Base-by-base conservation (phyloP, 139 green algal genomes). In the Pedinophyceae sp. region DNA sequence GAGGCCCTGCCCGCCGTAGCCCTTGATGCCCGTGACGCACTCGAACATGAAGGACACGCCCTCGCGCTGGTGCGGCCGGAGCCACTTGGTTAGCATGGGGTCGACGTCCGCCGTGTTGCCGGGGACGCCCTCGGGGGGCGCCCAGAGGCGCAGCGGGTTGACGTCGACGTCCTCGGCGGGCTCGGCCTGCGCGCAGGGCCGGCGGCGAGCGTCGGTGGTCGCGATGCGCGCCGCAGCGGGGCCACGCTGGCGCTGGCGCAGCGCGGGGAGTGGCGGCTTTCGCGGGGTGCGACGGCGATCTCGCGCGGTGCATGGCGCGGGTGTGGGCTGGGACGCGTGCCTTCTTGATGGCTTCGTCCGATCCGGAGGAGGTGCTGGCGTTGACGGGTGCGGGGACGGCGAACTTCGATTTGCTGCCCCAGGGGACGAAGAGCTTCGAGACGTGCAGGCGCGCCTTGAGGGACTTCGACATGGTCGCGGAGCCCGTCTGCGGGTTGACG, bases 41-140 rank as follows among this genome's bases (percentile, higher is more conserved):
- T 99, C 91, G 71, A 97, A 99, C 86, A 99, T 95, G 70, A 99
- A 99, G 62, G 83, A 61, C 30, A 98, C 82, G 3, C 92, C 92
- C 64, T 99, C 90, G 1, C 91, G 65, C 74, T 97, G 88, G 62
- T 97, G 88, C 15, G 82, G 79, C 20, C 88, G 70, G 60, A 97
- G 73, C 62, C 73, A 97, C 20, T 71, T 66, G 0, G 78, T 82
- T 27, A 97, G 67, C 82, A 89, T 91, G 55, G 61, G 51, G 64
- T 94, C 88, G 30, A 97, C 86, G 3, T 55, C 43, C 15, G 90
- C 64, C 17, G 48, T 24, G 30, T 41, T 28, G 18, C 59, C 54
- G 28, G 28, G 30, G 27, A 43, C 43, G 22, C 57, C 64, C 22
- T 61, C 25, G 2, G 55, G 39, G 2, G 72, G 61, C 51, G 69